phyloP scores from a whole-genome alignment of 2,329 filamentous ascomycete species.

The Ascocoryne sarcoides region DNA sequence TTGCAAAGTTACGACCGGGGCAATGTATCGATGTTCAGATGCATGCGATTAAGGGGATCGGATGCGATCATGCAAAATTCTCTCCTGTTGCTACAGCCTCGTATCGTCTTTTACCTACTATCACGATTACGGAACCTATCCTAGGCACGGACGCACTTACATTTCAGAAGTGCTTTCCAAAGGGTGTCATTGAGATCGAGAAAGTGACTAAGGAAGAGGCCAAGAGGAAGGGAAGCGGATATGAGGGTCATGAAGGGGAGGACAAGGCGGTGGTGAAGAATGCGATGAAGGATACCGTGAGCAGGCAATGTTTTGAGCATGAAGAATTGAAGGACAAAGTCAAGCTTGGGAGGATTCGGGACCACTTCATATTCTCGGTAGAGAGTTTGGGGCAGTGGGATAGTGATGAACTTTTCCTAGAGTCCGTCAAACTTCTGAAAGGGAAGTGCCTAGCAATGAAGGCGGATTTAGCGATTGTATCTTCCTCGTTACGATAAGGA shows the following conservation, averaged over 20 bases:
- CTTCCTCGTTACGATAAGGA: conserved; percentile 57
- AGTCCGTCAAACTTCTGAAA: conserved; percentile 78
- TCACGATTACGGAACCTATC: conserved; percentile 76
- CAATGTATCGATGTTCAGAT: conserved; percentile 80
- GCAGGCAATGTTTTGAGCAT: conserved; percentile 84
- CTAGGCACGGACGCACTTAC: conserved; percentile 79
- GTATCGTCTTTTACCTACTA: conserved; percentile 83
- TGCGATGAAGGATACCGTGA: conserved; percentile 90
- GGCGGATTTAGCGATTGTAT: conserved; percentile 58
- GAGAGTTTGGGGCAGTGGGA: conserved; percentile 95
- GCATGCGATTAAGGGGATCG: conserved; percentile 92
- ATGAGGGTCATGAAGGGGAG: conserved; percentile 69
- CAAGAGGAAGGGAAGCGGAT: conserved; percentile 48
- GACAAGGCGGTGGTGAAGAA: conserved; percentile 80
- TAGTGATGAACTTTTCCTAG: conserved; percentile 87
- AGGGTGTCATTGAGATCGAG: conserved; percentile 77
- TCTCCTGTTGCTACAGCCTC: conserved; percentile 91
- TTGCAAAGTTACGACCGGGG: conserved; percentile 86
- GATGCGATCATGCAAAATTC: conserved; percentile 93
- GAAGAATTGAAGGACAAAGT: conserved; percentile 93
- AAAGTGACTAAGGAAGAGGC: conserved; percentile 61
- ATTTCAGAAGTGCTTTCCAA: conserved; percentile 82
- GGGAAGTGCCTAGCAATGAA: conserved; percentile 70
- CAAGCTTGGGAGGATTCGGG: conserved; percentile 77
- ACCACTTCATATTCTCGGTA: conserved; percentile 96